Evolutionary conservation across 2,329 filamentous ascomycete genomes (phyloP).

Genomic region (Karstenula rhodostoma): DNA sequence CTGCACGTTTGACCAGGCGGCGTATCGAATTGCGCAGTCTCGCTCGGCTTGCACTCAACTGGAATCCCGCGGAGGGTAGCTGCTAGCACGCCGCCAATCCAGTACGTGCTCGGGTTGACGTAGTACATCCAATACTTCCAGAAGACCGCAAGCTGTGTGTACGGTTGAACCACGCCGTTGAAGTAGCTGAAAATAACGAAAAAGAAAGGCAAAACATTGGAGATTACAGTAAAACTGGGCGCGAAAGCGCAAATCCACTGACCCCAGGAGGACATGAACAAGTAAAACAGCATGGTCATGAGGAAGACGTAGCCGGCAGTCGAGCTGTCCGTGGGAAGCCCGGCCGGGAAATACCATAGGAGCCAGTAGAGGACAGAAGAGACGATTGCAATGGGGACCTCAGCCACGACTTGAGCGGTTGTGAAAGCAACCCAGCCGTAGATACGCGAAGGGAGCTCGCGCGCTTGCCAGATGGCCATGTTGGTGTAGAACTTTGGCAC

Average conservation of each 20-base stretch:
- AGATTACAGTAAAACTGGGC: conserved; percentile 79
- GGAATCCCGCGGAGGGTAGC: conserved; percentile 64
- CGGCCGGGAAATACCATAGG: conserved; percentile 79
- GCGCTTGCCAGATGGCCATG: conserved; percentile 74
- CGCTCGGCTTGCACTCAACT: conserved; percentile 56
- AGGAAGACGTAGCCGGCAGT: conserved; percentile 79
- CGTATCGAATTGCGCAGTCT: conserved; percentile 71
- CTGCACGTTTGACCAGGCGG: conserved; percentile 71
- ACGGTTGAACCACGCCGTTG: conserved; percentile 79
- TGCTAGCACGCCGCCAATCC: conserved; percentile 74
- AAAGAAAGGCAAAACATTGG: conserved; percentile 78
- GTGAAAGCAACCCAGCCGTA: conserved; percentile 82
- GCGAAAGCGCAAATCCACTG: conserved; percentile 88
- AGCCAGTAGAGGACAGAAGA: conserved; percentile 73
- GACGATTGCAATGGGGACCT: conserved; percentile 75
- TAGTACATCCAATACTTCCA: conserved; percentile 78
- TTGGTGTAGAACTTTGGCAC: conserved; percentile 82
- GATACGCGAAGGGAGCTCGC: conserved; percentile 76
- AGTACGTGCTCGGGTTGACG: conserved; percentile 74
- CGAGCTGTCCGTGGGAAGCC: conserved; percentile 70
- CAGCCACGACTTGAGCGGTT: conserved; percentile 75
- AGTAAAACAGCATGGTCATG: conserved; percentile 79
- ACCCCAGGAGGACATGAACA: conserved; percentile 79
- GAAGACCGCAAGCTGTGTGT: conserved; percentile 70
- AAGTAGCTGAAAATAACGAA: conserved; percentile 80